phyloP scores from a whole-genome alignment of 2,329 filamentous ascomycete species.

The Didymella arachidicola region DNA sequence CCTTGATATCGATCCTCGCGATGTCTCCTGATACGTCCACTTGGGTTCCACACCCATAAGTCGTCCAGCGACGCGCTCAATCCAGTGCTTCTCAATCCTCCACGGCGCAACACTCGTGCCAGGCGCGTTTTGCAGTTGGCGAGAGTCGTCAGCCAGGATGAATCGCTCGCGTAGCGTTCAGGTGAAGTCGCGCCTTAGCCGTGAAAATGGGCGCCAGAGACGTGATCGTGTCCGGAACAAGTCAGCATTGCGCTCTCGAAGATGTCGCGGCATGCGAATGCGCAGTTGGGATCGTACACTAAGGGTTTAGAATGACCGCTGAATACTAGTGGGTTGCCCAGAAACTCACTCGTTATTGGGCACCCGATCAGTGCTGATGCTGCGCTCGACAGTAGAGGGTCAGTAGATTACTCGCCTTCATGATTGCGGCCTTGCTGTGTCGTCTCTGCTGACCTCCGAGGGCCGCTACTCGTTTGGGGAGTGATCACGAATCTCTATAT shows the following conservation, averaged over 20 bases:
- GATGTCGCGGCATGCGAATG: constrained; percentile 31
- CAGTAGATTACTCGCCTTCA: background rate
- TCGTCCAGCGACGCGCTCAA: constrained; percentile 16
- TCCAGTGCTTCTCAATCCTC: constrained; percentile 35
- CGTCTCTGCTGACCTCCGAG: background rate
- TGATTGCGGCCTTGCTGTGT: background rate
- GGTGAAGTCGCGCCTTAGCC: constrained; percentile 27
- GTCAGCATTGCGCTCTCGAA: constrained; percentile 25
- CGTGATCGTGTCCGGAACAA: constrained; percentile 26
- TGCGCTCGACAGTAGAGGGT: constrained; percentile 2
- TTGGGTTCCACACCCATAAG: constrained; percentile 23
- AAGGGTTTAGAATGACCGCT: background rate
- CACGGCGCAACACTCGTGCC: constrained; percentile 29
- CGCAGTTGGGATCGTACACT: constrained; percentile 27
- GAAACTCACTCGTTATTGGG: constrained; percentile 9
- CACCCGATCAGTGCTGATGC: constrained; percentile 14
- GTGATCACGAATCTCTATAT: constrained; percentile 2
- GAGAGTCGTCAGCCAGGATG: constrained; percentile 38
- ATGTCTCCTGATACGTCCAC: constrained; percentile 29
- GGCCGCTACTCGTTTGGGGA: background rate
- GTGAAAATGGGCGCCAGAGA: constrained; percentile 9
- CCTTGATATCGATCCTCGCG: no score
- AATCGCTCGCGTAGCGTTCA: constrained; percentile 36
- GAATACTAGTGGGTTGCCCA: background rate
- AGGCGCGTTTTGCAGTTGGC: constrained; percentile 41